Conservation (phyloP, 768 basidiomycete genomes). For the Rhodotorula kratochvilovae region DNA sequence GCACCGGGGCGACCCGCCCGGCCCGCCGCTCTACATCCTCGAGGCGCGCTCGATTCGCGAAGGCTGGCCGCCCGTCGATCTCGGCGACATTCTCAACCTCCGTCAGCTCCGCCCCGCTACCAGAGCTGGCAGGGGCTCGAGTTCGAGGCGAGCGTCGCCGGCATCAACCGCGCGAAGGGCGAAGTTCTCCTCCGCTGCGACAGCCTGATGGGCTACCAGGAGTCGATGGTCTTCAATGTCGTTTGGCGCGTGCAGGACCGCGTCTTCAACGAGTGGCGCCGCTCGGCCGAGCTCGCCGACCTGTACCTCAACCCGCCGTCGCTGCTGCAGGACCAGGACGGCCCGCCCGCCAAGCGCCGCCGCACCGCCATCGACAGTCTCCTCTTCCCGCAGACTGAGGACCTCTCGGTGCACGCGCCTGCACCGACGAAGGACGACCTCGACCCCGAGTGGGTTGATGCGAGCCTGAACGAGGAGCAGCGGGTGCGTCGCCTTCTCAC, state of each 20-base stretch:
- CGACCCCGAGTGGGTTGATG: slow-evolving; percentile 39
- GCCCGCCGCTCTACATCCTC: slow-evolving; percentile 34
- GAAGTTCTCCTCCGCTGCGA: slow-evolving; percentile 43
- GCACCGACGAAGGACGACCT: not conserved
- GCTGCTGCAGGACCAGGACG: not conserved
- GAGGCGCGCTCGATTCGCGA: slow-evolving; percentile 47
- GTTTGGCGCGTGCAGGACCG: slow-evolving; percentile 38
- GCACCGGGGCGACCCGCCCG: not conserved
- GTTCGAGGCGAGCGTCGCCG: slow-evolving; percentile 45
- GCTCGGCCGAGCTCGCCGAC: slow-evolving; percentile 5
- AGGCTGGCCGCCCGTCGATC: slow-evolving; percentile 45
- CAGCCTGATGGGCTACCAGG: slow-evolving; percentile 11
- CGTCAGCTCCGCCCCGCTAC: slow-evolving; percentile 41
- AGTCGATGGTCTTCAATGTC: slow-evolving; percentile 15
- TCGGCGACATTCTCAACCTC: slow-evolving; percentile 46
- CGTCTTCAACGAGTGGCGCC: slow-evolving; percentile 27
- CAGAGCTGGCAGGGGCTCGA: slow-evolving; percentile 37
- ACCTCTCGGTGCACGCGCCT: not conserved
- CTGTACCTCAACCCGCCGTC: slow-evolving; percentile 9
- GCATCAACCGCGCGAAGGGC: slow-evolving; percentile 43
- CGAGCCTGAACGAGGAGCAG: slow-evolving; percentile 46
- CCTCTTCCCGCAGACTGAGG: slow-evolving; percentile 44
- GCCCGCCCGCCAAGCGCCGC: not conserved
- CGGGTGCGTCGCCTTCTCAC: slow-evolving; percentile 19
- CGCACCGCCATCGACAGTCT: slow-evolving; percentile 35